phyloP scores from a whole-genome alignment of 2,329 filamentous ascomycete species.

The Colletotrichum sp. region DNA sequence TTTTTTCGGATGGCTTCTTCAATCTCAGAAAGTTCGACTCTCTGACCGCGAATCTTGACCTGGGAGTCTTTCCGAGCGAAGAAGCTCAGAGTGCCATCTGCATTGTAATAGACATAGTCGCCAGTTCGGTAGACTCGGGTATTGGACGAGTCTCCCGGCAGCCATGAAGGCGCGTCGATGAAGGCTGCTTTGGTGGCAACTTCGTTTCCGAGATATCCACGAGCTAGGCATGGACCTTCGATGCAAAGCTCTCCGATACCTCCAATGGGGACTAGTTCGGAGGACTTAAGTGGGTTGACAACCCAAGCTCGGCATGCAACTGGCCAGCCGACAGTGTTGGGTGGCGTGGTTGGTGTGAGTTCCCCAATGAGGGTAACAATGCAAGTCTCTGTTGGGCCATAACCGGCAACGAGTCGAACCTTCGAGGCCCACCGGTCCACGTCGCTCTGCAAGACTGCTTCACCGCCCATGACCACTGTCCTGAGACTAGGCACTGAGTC shows the following conservation, averaged over 20 bases:
- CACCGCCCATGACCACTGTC: not conserved
- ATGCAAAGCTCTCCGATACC: not conserved
- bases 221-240: not conserved
- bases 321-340: slow-evolving; percentile 26
- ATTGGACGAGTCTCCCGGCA: not conserved
- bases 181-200: not conserved
- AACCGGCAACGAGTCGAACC: not conserved
- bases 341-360: not conserved
- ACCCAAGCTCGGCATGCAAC: slow-evolving; percentile 25
- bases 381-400: slow-evolving; percentile 6
- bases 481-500: not conserved
- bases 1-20: slow-evolving; percentile 1
- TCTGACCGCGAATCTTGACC: slow-evolving; percentile 56
- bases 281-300: slow-evolving; percentile 22
- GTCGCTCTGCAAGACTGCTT: slow-evolving; percentile 31
- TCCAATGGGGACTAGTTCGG: slow-evolving; percentile 27
- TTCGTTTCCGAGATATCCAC: not conserved
- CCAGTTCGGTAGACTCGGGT: slow-evolving; percentile 50
- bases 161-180: not conserved
- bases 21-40: slow-evolving; percentile 43
- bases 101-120: slow-evolving; percentile 48
- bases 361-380: slow-evolving; percentile 35
- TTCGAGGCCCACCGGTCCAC: slow-evolving; percentile 34
- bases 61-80: slow-evolving; percentile 56
- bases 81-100: slow-evolving; percentile 45